A percentile compares a stretch with the other conserved stretches of the same genome.
Evolutionary conservation across 1,284 basidiomycete genomes (phyloP).

Genomic region (Ceratobasidium sp.): DNA sequence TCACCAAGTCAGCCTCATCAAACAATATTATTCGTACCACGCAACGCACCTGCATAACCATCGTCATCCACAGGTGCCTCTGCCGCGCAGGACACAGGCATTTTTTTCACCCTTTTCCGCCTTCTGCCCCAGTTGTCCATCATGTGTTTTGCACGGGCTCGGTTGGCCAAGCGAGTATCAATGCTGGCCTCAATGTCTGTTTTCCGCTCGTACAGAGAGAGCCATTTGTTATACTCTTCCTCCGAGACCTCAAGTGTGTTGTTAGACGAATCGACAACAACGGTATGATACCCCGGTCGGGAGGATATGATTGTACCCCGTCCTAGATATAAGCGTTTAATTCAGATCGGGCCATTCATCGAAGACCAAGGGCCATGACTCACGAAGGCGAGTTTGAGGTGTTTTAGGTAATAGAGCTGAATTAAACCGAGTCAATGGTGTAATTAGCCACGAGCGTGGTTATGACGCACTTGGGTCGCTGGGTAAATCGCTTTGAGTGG

Average conservation of each 20-base stretch:
- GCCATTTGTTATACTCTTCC: slow-evolving; percentile 43
- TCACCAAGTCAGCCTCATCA: neutral
- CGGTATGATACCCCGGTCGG: slow-evolving; percentile 41
- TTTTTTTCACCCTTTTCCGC: slow-evolving; percentile 44
- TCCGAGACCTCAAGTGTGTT: slow-evolving; percentile 44
- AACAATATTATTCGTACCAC: neutral
- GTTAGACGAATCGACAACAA: slow-evolving; percentile 43
- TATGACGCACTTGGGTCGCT: slow-evolving; percentile 43
- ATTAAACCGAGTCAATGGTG: slow-evolving; percentile 12
- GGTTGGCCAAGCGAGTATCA: slow-evolving; percentile 39
- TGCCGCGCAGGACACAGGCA: slow-evolving; percentile 27
- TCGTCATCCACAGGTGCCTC: slow-evolving; percentile 44
- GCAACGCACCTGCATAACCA: slow-evolving; percentile 42
- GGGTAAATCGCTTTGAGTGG: slow-evolving; percentile 41
- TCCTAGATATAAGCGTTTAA: slow-evolving; percentile 10
- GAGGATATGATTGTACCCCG: slow-evolving; percentile 44
- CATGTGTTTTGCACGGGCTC: slow-evolving; percentile 44
- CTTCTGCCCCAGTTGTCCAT: slow-evolving; percentile 46
- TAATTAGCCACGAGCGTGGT: slow-evolving; percentile 23
- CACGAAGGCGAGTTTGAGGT: slow-evolving; percentile 44
- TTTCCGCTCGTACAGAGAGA: slow-evolving; percentile 44
- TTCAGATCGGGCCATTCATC: slow-evolving; percentile 4
- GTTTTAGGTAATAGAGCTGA: slow-evolving; percentile 44
- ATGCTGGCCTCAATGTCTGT: slow-evolving; percentile 40
- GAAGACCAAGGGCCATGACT: slow-evolving; percentile 15